phyloP scores from a whole-genome alignment of 345 rosid species.

The Streptanthus diversifolius region DNA sequence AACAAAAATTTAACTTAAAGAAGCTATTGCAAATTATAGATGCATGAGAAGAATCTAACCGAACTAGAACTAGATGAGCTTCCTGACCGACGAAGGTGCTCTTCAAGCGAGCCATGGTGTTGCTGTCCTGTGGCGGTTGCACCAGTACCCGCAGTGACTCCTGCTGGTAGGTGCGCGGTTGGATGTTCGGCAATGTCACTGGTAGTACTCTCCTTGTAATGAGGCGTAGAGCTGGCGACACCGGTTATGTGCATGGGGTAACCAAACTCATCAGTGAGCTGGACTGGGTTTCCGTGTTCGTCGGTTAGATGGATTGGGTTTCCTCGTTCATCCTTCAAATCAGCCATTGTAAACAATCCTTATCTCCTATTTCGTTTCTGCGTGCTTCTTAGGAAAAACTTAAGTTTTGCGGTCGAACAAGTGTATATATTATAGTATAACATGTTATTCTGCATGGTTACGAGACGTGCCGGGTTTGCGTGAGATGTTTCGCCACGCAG shows the following conservation, averaged over 20 bases:
- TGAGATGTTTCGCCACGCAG: constrained; percentile 15
- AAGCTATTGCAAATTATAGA: background rate
- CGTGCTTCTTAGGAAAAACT: background rate
- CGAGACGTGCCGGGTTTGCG: constrained; percentile 15
- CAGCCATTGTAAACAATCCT: constrained; percentile 44
- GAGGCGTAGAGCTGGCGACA: constrained; percentile 39
- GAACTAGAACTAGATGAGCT: constrained; percentile 51
- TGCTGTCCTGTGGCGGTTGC: constrained; percentile 1
- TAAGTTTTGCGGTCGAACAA: constrained; percentile 1
- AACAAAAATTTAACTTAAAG: too few species aligned
- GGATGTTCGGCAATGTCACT: background rate
- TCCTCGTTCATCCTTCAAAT: constrained; percentile 54
- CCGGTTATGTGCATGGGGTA: constrained; percentile 60
- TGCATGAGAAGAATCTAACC: constrained; percentile 35
- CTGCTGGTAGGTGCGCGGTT: background rate
- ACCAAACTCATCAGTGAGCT: constrained; percentile 58
- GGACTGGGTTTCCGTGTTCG: constrained; percentile 48
- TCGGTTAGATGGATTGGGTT: constrained; percentile 54
- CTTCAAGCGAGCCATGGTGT: constrained; percentile 29
- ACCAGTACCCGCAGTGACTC: background rate
- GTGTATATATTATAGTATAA: background rate
- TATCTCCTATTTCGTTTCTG: background rate
- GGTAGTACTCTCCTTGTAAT: background rate
- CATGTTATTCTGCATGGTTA: constrained; percentile 20
- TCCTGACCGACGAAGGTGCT: constrained; percentile 40